phyloP scores from a whole-genome alignment of 106 monocot genomes.

The Acorus calamus region DNA sequence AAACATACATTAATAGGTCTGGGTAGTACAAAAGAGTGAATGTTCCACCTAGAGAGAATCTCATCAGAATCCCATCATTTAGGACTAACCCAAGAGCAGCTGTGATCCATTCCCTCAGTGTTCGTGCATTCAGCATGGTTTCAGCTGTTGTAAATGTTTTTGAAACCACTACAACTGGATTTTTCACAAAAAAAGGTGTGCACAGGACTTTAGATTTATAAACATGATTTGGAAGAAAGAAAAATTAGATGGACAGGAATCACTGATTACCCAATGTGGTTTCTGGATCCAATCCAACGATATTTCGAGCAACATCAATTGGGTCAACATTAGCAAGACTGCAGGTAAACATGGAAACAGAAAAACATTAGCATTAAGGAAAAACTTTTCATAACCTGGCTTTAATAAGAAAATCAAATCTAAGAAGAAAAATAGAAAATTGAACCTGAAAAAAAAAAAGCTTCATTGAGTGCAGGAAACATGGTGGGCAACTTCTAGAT shows the following conservation, averaged over 20 bases:
- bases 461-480: too few relatives aligned
- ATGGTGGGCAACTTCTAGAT: too few relatives aligned
- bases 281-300: conserved; percentile 72
- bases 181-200: background rate
- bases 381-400: too few relatives aligned
- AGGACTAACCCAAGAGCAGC: conserved; percentile 66
- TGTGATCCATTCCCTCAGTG: conserved; percentile 82
- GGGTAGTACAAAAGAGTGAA: background rate
- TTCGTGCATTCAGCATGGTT: conserved; percentile 98
- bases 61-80: background rate
- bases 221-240: background rate
- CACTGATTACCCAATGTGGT: conserved; percentile 63
- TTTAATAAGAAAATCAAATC: too few relatives aligned
- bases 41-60: background rate
- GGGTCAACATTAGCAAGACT: conserved; percentile 99
- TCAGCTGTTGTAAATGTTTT: conserved; percentile 98
- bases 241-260: background rate
- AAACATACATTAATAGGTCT: background rate
- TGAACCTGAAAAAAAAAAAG: too few relatives aligned
- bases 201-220: background rate
- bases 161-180: conserved; percentile 89
- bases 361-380: too few relatives aligned
- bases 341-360: conserved; percentile 3
- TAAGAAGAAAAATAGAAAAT: too few relatives aligned
- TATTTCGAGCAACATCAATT: conserved; percentile 72